These are phyloP conservation scores for Mesembryanthemum crystallinum DNA, from an alignment of 148 eudicot species.

Conservation along the genomic window DNA sequence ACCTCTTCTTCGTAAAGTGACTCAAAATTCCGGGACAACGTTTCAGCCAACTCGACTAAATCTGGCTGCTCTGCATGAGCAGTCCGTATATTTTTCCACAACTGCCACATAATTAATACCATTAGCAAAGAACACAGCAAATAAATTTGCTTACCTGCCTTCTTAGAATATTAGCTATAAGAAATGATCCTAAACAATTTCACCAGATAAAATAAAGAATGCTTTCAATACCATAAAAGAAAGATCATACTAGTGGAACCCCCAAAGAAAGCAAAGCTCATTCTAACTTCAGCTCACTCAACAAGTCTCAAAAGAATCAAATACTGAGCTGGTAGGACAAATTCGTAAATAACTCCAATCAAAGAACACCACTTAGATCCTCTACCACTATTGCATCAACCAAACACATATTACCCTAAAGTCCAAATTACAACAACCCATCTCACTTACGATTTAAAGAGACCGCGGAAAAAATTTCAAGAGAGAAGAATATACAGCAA, in stretches of 20 bases:
- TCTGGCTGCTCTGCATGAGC: slow-evolving; percentile 51
- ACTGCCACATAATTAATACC: slow-evolving; percentile 37
- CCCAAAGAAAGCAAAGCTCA: neutral
- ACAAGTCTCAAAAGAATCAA: no score
- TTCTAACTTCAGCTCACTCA: neutral
- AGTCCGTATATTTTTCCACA: slow-evolving; percentile 51
- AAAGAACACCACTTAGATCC: neutral
- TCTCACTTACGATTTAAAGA: neutral
- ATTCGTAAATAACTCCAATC: neutral
- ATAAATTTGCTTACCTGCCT: neutral
- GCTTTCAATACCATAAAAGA: neutral
- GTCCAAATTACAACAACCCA: neutral
- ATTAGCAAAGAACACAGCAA: slow-evolving; percentile 20
- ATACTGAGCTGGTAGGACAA: neutral
- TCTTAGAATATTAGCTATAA: neutral
- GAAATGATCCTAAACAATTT: neutral
- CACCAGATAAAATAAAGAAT: neutral
- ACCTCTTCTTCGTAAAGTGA: slow-evolving; percentile 60
- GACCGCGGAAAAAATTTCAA: no score
- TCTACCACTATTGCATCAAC: neutral
- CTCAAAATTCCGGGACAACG: slow-evolving; percentile 51
- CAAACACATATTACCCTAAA: neutral
- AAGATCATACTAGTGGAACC: neutral
- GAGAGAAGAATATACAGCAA: no score
- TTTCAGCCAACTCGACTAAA: slow-evolving; percentile 45